Percentiles rank a stretch among this genome's conserved stretches.
phyloP scores from a whole-genome alignment of 2,329 filamentous ascomycete genomes.

The Aquanectria penicillioides region DNA sequence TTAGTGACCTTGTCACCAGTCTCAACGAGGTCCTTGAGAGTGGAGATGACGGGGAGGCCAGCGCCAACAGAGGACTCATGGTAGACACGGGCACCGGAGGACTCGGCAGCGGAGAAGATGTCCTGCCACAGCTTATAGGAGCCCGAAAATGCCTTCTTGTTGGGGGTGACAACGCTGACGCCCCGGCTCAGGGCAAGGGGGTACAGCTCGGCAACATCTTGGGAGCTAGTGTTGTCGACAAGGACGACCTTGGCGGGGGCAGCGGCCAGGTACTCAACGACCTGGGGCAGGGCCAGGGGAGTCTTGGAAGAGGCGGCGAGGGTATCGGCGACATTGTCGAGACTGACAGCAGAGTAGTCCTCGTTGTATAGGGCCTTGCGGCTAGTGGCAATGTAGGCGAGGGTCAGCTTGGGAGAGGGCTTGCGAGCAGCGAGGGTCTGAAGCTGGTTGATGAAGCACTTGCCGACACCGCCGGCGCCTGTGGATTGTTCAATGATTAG shows the following conservation, averaged over 20 bases:
- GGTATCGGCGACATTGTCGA: constrained; percentile 68
- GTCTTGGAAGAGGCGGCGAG: constrained; percentile 72
- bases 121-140: constrained; percentile 84
- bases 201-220: constrained; percentile 85
- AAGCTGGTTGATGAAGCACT: constrained; percentile 88
- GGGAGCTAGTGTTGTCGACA: constrained; percentile 95
- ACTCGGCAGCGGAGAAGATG: constrained; percentile 80
- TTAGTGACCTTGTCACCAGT: constrained; percentile 92
- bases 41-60: constrained; percentile 91
- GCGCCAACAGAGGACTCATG: constrained; percentile 96
- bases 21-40: constrained; percentile 90
- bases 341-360: constrained; percentile 74
- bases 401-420: constrained; percentile 74
- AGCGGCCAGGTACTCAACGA: constrained; percentile 80
- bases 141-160: constrained; percentile 97
- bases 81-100: constrained; percentile 83
- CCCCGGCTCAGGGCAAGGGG: constrained; percentile 82
- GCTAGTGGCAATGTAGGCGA: constrained; percentile 88
- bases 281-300: constrained; percentile 73
- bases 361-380: constrained; percentile 81
- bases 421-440: constrained; percentile 72
- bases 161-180: constrained; percentile 93
- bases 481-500: constrained; percentile 34
- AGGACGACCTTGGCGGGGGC: constrained; percentile 84
- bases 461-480: constrained; percentile 95